phyloP scores from a whole-genome alignment of 768 basidiomycete genomes.

The Calocybe cyanea region DNA sequence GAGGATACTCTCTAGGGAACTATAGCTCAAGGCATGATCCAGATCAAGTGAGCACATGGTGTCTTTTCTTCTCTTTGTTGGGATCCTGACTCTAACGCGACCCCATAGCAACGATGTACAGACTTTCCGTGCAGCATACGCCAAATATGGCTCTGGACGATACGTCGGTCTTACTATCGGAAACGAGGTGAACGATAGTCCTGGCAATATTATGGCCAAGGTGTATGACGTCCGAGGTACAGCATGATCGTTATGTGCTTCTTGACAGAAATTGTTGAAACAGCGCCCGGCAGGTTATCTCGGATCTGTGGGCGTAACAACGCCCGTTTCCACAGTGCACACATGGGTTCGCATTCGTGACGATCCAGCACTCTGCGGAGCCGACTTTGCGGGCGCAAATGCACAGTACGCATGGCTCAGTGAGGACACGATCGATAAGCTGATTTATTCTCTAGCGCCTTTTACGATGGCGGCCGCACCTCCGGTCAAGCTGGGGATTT shows the following conservation, averaged over 20 bases:
- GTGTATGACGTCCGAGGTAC: constrained; percentile 32
- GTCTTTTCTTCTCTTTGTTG: not conserved
- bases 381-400: constrained; percentile 36
- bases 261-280: no score
- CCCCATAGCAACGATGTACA: constrained; percentile 30
- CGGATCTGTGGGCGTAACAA: constrained; percentile 27
- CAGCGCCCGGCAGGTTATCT: constrained; percentile 23
- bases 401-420: constrained; percentile 26
- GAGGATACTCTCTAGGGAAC: constrained; percentile 20
- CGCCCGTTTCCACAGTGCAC: constrained; percentile 35
- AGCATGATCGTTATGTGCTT: not conserved
- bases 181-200: constrained; percentile 32
- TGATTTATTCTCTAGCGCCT: constrained; percentile 22
- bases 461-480: constrained; percentile 29
- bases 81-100: not conserved
- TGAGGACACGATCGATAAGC: not conserved
- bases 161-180: constrained; percentile 34
- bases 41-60: constrained; percentile 25
- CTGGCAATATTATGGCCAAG: constrained; percentile 30
- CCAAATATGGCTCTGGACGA: constrained; percentile 26
- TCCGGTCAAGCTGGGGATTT: constrained; percentile 34
- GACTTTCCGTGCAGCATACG: constrained; percentile 27
- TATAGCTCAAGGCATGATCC: constrained; percentile 21
- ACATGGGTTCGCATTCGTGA: constrained; percentile 31
- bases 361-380: constrained; percentile 29